Evolutionary conservation across 1,139 yeast species (phyloP).

Genomic region (Zygotorulaspora mrakii): DNA sequence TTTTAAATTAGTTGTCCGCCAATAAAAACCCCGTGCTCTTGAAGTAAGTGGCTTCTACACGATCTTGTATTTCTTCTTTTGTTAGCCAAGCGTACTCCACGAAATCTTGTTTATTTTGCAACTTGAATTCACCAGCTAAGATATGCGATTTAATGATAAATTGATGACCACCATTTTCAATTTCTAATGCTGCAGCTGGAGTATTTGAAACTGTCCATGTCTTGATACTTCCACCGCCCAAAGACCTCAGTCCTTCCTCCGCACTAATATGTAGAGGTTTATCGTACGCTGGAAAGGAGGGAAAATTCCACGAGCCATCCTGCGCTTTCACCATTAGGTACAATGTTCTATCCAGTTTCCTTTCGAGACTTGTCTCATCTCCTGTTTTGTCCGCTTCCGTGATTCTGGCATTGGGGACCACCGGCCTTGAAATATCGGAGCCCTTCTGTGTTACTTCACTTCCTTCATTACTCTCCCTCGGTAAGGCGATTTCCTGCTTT

Average conservation of each 20-base stretch:
- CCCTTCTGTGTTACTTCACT: constrained; percentile 39
- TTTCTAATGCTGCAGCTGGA: constrained; percentile 69
- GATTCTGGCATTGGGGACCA: constrained; percentile 63
- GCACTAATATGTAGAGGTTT: constrained; percentile 69
- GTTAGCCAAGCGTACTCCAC: constrained; percentile 75
- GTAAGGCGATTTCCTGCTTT: constrained; percentile 71
- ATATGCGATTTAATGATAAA: constrained; percentile 85
- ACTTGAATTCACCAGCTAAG: constrained; percentile 75
- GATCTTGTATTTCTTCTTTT: constrained; percentile 65
- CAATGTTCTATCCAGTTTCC: constrained; percentile 74
- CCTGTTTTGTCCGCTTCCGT: constrained; percentile 71
- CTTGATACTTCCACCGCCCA: constrained; percentile 76
- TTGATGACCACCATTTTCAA: constrained; percentile 32
- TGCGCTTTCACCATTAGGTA: constrained; percentile 58
- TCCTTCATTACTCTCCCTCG: constrained; percentile 46
- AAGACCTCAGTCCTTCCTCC: constrained; percentile 61
- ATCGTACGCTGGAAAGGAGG: constrained; percentile 52
- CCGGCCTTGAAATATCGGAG: constrained; percentile 63
- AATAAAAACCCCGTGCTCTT: constrained; percentile 50
- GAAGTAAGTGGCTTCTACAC: constrained; percentile 56
- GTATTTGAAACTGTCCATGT: constrained; percentile 87
- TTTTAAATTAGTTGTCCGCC: constrained; percentile 21
- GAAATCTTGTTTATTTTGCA: constrained; percentile 42
- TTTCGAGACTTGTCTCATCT: constrained; percentile 66
- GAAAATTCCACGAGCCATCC: constrained; percentile 65